A percentile compares a stretch with the other conserved stretches of the same genome.
These are phyloP conservation scores for Verticillium klebahnii DNA, from an alignment of 2,329 filamentous ascomycete species.

Conservation along the genomic window DNA sequence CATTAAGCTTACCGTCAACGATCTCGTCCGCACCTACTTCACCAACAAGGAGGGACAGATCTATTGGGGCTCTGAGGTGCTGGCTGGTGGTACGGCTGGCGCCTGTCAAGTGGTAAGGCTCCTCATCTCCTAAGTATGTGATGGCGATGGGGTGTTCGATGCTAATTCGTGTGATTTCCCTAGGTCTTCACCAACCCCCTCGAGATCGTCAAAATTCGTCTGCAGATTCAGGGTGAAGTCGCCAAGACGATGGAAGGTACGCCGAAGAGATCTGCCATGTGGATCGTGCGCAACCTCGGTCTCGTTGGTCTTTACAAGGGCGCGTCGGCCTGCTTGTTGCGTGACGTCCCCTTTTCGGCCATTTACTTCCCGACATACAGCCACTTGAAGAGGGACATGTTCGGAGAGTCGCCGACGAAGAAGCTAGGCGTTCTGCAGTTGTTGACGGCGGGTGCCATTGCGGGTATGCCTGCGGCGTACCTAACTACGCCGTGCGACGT, in stretches of 20 bases:
- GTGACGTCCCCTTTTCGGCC: conserved; percentile 95
- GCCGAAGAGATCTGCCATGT: conserved; percentile 88
- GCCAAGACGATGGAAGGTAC: conserved; percentile 79
- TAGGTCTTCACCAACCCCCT: conserved; percentile 96
- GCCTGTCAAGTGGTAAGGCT: conserved; percentile 88
- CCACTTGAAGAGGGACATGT: conserved; percentile 90
- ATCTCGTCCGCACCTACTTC: conserved; percentile 74
- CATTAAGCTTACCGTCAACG: conserved; percentile 98
- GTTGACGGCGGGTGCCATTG: conserved; percentile 89
- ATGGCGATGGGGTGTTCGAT: background rate
- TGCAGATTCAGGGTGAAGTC: conserved; percentile 95
- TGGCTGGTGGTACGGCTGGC: conserved; percentile 86
- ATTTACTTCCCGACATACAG: conserved; percentile 98
- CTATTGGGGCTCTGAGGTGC: conserved; percentile 63
- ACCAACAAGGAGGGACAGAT: conserved; percentile 74
- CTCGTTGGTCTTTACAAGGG: conserved; percentile 95
- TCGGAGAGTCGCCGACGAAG: conserved; percentile 83
- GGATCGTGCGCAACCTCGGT: conserved; percentile 95
- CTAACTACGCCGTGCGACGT: conserved; percentile 97
- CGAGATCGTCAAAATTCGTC: conserved; percentile 98
- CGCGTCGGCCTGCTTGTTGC: conserved; percentile 86
- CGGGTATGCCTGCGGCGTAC: conserved; percentile 88
- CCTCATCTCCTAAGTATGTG: background rate
- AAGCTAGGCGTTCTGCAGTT: conserved; percentile 88
- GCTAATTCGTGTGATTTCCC: conserved; percentile 8